These are phyloP conservation scores for Nectriaceae sp. DNA, from an alignment of 2,329 filamentous ascomycete species.

Conservation along the genomic window DNA sequence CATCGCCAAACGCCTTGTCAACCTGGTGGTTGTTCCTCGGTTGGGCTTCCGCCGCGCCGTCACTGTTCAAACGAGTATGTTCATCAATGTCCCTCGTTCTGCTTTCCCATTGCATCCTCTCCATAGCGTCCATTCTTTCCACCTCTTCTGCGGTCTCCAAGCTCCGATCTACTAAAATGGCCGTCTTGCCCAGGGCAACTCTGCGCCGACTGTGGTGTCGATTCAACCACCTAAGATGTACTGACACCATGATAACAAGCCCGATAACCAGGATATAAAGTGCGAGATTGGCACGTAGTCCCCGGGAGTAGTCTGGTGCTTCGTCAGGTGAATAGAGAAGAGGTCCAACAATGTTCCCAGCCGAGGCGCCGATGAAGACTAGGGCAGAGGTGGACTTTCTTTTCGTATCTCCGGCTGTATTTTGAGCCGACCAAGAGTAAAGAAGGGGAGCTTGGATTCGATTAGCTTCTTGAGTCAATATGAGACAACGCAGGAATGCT, in stretches of 20 bases:
- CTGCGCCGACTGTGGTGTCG: constrained; percentile 54
- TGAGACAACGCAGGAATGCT: constrained; percentile 27
- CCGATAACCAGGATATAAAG: constrained; percentile 62
- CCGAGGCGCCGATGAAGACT: constrained; percentile 65
- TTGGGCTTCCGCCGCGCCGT: constrained; percentile 13
- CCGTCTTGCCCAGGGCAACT: constrained; percentile 60
- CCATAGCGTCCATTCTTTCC: constrained; percentile 36
- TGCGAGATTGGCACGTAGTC: constrained; percentile 60
- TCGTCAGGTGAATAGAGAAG: constrained; percentile 61
- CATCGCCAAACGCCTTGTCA: constrained; percentile 44
- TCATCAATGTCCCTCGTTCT: constrained; percentile 10
- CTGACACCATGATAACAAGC: constrained; percentile 43
- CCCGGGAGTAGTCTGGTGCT: constrained; percentile 45
- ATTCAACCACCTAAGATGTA: constrained; percentile 57
- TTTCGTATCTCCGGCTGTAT: constrained; percentile 70
- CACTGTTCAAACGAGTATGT: constrained; percentile 6
- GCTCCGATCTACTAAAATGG: constrained; percentile 58
- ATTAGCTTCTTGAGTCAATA: neutral
- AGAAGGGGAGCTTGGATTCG: constrained; percentile 51
- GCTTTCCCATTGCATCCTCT: constrained; percentile 20
- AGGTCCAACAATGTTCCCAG: constrained; percentile 68
- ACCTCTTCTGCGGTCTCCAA: constrained; percentile 52
- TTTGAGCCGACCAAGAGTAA: constrained; percentile 62
- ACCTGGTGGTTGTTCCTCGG: constrained; percentile 10
- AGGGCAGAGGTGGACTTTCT: constrained; percentile 66